Evolutionary conservation across 805 yeast genomes (phyloP).

Genomic region (Kluyveromyces dobzhanskii): DNA sequence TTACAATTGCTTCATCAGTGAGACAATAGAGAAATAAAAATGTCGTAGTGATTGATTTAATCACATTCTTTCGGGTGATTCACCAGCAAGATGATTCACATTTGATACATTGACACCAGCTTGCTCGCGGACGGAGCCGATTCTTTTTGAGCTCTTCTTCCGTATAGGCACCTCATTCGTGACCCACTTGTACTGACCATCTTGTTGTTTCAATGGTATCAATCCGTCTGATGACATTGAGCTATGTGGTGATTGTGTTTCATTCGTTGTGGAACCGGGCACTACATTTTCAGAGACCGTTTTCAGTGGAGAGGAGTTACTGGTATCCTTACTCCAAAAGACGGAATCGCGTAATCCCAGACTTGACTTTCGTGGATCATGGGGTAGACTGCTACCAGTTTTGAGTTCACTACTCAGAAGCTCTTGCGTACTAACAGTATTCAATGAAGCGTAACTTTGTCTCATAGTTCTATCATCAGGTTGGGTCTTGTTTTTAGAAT

Average conservation of each 20-base stretch:
- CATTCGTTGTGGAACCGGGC: background rate
- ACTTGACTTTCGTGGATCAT: conserved; percentile 36
- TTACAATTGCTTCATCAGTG: no score
- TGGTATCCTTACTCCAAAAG: conserved; percentile 19
- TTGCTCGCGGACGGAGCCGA: conserved; percentile 30
- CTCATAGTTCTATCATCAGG: conserved; percentile 37
- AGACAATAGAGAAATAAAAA: no score
- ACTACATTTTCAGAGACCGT: background rate
- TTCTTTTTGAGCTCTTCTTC: conserved; percentile 29
- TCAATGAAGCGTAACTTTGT: conserved; percentile 61
- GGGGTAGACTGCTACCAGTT: conserved; percentile 42
- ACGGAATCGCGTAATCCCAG: conserved; percentile 36
- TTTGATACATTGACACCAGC: conserved; percentile 28
- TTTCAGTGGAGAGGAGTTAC: background rate
- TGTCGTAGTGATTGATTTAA: no score
- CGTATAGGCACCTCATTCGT: conserved; percentile 19
- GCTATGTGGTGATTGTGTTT: conserved; percentile 2
- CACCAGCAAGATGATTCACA: conserved; percentile 22
- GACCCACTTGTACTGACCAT: conserved; percentile 23
- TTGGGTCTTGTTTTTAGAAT: conserved; percentile 27
- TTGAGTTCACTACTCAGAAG: conserved; percentile 71
- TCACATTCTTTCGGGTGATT: no score
- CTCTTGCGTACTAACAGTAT: conserved; percentile 81
- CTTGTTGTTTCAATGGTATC: conserved; percentile 28
- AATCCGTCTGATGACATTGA: conserved; percentile 23